Evolutionary conservation across 306 rosid species (phyloP).

Genomic region (Oxytropis ochrocephala): DNA sequence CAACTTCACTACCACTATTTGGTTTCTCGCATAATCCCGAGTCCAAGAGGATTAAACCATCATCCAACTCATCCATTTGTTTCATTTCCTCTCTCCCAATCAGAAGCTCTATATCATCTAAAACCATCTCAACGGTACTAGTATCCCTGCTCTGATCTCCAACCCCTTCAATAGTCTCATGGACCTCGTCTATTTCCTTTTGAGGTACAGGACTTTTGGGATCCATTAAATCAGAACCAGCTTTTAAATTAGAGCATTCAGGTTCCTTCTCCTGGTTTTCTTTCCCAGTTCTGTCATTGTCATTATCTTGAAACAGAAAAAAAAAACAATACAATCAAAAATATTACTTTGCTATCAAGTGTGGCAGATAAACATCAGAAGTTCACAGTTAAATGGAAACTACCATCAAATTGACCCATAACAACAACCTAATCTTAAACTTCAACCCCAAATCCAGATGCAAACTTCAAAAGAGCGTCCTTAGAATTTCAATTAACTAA

Average conservation of each 20-base stretch:
- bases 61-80: constrained; percentile 27
- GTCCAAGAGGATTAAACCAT: not conserved
- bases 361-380: constrained; percentile 2
- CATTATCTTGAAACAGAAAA: constrained; percentile 28
- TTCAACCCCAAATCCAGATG: not conserved
- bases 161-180: constrained; percentile 16
- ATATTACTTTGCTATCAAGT: not conserved
- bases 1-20: constrained; percentile 26
- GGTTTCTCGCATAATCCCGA: constrained; percentile 17
- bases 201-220: not conserved
- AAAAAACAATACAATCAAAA: not conserved
- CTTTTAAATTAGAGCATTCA: not conserved
- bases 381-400: not conserved
- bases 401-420: not conserved
- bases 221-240: constrained; percentile 7
- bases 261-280: constrained; percentile 21
- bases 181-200: constrained; percentile 10
- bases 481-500: not conserved
- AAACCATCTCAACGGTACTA: not conserved
- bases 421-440: not conserved
- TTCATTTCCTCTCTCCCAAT: constrained; percentile 23
- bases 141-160: constrained; percentile 10
- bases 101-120: constrained; percentile 22
- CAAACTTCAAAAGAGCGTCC: not conserved
- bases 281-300: constrained; percentile 19